Evolutionary conservation across 2,329 filamentous ascomycete species (phyloP), one percentile per base, ranked within the genome.

Genomic region (Sarocladium kiliense): DNA sequence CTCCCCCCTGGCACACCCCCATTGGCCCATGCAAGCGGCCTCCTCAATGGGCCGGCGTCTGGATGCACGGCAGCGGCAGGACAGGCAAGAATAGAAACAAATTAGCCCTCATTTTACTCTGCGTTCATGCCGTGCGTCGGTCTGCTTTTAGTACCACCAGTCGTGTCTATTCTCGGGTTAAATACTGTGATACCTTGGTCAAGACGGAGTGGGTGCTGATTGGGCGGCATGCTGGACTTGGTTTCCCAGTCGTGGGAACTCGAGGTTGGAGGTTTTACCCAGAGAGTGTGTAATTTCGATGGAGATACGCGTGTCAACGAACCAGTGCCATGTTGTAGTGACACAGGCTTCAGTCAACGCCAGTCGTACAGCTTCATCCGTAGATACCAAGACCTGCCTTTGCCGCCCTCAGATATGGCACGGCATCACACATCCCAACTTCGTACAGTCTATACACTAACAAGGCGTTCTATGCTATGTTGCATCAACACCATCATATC

Each of bases 11-110:
- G 4, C n/a, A n/a, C n/a, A n/a, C 47, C 18, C 47, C 47, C 7
- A 51, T 51, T 51, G 47, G 47, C 6, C 30, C 18, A 36, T 23
- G 47, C 47, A 51, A 32, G 47, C 47, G 47, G 47, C 47, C 47
- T 36, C 47, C 16, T 51, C 27, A 32, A 51, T 23, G 47, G 47
- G 47, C 47, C 47, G 47, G 47, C 47, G 47, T 51, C 47, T 51
- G 18, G 21, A 3, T 34, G 30, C n/a, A 36, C n/a, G n/a, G 18
- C 37, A 7, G 7, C 37, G 12, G 14, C 7, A 16, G 6, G 37
- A 41, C 7, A 41, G 18, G 10, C 47, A 51, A 36, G 47, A 51
- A 51, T 51, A 51, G 47, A 51, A 51, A 51, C 47, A 51, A 51
- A 51, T 51, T 51, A 47, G 44, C 6, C 18, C 44, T 14, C 44